Base-by-base conservation (phyloP, 192 early-diverging fungal genomes). In the Endogone sp. region DNA sequence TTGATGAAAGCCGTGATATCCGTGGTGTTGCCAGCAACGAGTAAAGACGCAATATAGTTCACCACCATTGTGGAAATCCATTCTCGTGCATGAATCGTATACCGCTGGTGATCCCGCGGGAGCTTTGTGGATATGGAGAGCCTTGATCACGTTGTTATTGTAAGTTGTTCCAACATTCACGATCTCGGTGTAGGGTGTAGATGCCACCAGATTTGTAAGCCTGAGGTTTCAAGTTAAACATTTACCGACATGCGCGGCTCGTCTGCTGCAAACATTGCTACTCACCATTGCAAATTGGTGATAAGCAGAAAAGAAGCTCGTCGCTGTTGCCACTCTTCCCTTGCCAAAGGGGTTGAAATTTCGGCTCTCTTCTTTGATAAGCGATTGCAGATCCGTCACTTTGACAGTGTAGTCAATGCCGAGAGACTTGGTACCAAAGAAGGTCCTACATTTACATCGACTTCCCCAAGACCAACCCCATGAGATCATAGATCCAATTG, bases 51-150 rank as follows among this genome's bases (percentile, higher is more conserved):
- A n/a, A 86, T 66, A 30, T 77, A 87, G 67, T 79, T 72, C 4
- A 73, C 75, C 13, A 78, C 80, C 66, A 85, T 69, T 9, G 78
- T 81, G 13, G 77, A 68, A 63, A 88, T 80, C 87, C 87, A 89
- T 74, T 89, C 87, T 3, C 87, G 71, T 20, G 87, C 85, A 56
- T 89, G 87, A 58, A 85, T 84, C 4, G n/a, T 32, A 62, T 4
- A 71, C 23, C 4, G 32, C 32, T 30, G 54, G 10, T 16, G 24
- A 24, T 23, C 32, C 28, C 8, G 29, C 2, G 67, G 55, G 26
- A 63, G 62, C 29, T 37, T 32, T 22, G 37, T 32, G 26, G 27
- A 63, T 37, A n/a, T 2, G 16, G 55, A 65, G 55, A 32, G 21
- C 75, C 75, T 49, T 49, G 37, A 49, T 49, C 37, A 11, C 16